These are phyloP conservation scores for Cochlearia excelsa DNA, from an alignment of 345 rosid genomes.

Conservation along the genomic window DNA sequence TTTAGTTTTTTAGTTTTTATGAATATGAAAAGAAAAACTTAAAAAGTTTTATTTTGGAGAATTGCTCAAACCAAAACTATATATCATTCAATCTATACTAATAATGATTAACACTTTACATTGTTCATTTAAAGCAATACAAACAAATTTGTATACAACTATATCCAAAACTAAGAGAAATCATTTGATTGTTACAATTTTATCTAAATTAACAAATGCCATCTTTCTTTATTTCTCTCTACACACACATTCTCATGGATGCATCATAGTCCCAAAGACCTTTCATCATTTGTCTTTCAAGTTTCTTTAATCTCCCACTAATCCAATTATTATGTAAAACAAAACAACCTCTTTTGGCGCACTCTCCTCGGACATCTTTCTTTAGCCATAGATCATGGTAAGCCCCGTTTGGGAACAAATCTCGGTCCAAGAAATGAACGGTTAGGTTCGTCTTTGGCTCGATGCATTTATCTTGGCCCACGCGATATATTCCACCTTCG, in stretches of 20 bases:
- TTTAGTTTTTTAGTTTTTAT: no score
- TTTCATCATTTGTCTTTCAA: constrained; percentile 65
- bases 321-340: constrained; percentile 86
- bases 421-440: constrained; percentile 67
- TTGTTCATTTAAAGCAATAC: constrained; percentile 5
- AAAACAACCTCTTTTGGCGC: constrained; percentile 55
- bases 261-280: constrained; percentile 83
- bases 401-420: constrained; percentile 91
- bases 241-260: constrained; percentile 65
- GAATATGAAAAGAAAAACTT: no score
- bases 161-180: constrained; percentile 22
- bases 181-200: no score
- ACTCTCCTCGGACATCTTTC: constrained; percentile 52
- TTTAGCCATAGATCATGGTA: constrained; percentile 68
- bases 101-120: constrained; percentile 9
- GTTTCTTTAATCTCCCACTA: constrained; percentile 78
- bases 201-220: no score
- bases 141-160: constrained; percentile 20
- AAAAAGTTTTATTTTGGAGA: no score
- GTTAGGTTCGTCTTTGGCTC: constrained; percentile 72
- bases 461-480: constrained; percentile 55
- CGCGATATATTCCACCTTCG: constrained; percentile 60
- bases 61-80: no score
- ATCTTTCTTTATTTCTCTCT: no score
- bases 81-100: no score